Evolutionary conservation across 2,329 filamentous ascomycete species (phyloP), one percentile per base, ranked within the genome.

Genomic region (Trichoderma lentiforme): DNA sequence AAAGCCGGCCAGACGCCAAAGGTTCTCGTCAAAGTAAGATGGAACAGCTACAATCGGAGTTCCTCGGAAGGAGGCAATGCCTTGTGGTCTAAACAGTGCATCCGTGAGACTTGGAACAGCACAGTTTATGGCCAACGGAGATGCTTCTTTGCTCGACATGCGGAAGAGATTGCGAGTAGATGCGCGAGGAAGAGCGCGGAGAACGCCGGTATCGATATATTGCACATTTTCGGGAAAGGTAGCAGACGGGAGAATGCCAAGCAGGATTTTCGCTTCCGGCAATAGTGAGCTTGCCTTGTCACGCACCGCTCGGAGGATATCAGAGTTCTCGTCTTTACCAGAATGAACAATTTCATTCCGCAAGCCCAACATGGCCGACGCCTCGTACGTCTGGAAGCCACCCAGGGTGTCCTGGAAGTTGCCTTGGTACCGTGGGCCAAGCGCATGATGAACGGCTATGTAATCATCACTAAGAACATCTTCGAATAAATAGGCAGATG

Each of bases 381-480:
- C 95, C 77, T 93, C 90, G 79, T 99, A 99, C 0, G 97, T 99
- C 79, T 98, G 94, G 78, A 99, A 97, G 2, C 94, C 95, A 6
- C 97, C 96, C 15, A 99, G 87, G 76, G 94, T 96, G 78, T 99
- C 96, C 81, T 99, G 96, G 76, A 97, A 97, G 79, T 99, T 99
- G 18, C 96, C 96, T 78, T 94, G 91, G 76, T 99, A 99, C 62
- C 94, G 90, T 28, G 94, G 92, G 0, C 96, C 95, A 21, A 99
- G 90, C 64, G 95, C 93, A 79, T 92, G 93, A 77, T 97, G 93
- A 0, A 99, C 96, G 14, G 95, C 92, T 70, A 99, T 86, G 73
- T 97, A 88, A 80, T 99, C 96, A 78, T 98, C 95, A 72, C 94
- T 97, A 43, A 98, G 84, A 0, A 91, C 89, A 72, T 97, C 93